These are phyloP conservation scores for Teunomyces panamensis DNA, from an alignment of 805 yeast genomes.

Conservation along the genomic window DNA sequence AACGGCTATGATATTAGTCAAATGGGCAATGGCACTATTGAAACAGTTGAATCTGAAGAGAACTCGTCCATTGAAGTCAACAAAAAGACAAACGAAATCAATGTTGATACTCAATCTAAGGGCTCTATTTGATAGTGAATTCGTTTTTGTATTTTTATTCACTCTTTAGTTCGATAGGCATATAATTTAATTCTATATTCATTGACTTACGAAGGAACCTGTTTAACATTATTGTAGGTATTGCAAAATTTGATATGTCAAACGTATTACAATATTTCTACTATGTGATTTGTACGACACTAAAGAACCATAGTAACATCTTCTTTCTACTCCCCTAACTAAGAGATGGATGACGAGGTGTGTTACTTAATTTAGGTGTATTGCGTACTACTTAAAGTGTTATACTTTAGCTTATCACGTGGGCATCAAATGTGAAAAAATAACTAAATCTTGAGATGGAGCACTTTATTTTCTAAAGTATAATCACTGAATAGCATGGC, in stretches of 20 bases:
- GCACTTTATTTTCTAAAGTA: background rate
- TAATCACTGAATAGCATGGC: background rate
- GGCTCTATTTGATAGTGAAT: constrained; percentile 1
- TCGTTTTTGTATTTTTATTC: background rate
- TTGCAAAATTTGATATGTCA: too few species aligned
- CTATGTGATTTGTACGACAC: too few species aligned
- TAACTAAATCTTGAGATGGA: constrained; percentile 1
- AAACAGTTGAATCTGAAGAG: constrained; percentile 3
- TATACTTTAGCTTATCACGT: background rate
- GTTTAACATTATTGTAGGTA: background rate
- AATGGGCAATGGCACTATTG: constrained; percentile 41
- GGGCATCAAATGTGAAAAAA: background rate
- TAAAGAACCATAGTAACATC: background rate
- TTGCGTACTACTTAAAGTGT: background rate
- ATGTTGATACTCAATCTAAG: constrained; percentile 8
- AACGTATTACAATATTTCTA: too few species aligned
- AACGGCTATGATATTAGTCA: constrained; percentile 69
- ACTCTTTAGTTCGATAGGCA: background rate
- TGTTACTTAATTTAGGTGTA: background rate
- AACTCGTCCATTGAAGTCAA: background rate
- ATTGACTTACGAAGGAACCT: background rate
- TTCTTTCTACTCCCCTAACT: background rate
- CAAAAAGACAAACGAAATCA: constrained; percentile 4
- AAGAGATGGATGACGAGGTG: background rate
- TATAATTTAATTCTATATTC: background rate